These are phyloP conservation scores for Aeschynomene evenia DNA, from an alignment of 306 rosid species.

Conservation along the genomic window DNA sequence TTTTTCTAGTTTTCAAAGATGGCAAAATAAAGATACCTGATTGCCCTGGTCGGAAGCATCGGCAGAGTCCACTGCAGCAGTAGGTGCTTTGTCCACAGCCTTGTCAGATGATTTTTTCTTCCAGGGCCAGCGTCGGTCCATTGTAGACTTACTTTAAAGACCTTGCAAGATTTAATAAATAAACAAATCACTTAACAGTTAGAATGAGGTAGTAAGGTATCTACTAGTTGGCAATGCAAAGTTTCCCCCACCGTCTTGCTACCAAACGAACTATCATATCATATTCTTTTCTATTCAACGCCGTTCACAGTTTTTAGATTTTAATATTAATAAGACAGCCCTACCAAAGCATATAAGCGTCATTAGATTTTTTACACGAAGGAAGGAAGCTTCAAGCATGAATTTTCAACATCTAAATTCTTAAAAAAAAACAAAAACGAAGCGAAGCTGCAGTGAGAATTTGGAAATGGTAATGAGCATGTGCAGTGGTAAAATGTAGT, in stretches of 20 bases:
- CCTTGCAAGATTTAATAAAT: background rate
- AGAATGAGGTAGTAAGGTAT: constrained; percentile 12
- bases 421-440: too few relatives aligned
- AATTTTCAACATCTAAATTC: background rate
- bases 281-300: background rate
- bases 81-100: constrained; percentile 63
- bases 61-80: constrained; percentile 50
- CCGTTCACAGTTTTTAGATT: background rate
- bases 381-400: background rate
- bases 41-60: constrained; percentile 47
- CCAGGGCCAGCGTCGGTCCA: constrained; percentile 99
- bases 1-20: background rate
- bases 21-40: constrained; percentile 43
- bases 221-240: background rate
- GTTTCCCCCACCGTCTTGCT: background rate
- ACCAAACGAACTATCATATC: background rate
- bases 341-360: background rate
- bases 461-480: background rate
- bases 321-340: background rate
- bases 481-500: too few relatives aligned
- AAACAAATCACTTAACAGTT: background rate
- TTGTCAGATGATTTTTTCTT: constrained; percentile 95
- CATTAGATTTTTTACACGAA: background rate
- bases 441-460: background rate
- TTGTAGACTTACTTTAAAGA: constrained; percentile 40